Conservation (phyloP, 192 early-diverging fungal species). For the Spizellomyces punctatus region DNA sequence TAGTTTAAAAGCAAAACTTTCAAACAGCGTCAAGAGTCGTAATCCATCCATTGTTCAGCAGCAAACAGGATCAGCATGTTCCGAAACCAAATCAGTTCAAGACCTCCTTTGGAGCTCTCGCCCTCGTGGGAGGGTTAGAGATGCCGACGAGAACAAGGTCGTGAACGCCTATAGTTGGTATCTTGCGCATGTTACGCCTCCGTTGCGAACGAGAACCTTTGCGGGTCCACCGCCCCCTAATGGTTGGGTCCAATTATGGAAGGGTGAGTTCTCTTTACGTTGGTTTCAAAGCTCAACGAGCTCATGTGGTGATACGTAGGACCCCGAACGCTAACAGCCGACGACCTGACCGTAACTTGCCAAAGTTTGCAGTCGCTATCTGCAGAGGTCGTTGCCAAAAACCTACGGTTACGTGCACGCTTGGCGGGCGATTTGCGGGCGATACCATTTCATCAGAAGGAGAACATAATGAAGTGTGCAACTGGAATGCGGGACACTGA, state of each 20-base stretch:
- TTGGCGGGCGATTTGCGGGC: background rate
- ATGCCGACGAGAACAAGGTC: background rate
- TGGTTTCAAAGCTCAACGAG: too few species aligned
- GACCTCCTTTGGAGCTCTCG: background rate
- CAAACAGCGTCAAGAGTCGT: too few species aligned
- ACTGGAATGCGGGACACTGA: background rate
- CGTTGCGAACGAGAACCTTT: background rate
- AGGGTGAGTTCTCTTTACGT: background rate
- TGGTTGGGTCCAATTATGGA: background rate
- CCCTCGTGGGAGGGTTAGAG: background rate
- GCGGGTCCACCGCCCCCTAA: background rate
- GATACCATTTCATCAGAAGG: constrained; percentile 5
- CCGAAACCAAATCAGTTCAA: background rate
- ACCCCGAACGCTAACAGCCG: too few species aligned
- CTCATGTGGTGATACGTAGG: too few species aligned
- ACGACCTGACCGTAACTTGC: too few species aligned
- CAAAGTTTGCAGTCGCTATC: constrained; percentile 1
- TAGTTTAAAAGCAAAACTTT: too few species aligned
- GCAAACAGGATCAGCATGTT: too few species aligned
- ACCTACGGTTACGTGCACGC: background rate
- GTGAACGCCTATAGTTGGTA: background rate
- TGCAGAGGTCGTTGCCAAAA: background rate
- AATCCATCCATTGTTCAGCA: too few species aligned
- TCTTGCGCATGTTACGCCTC: background rate
- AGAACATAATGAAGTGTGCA: background rate